Evolutionary conservation across 2,329 filamentous ascomycete species (phyloP).

Genomic region (Capronia coronata): DNA sequence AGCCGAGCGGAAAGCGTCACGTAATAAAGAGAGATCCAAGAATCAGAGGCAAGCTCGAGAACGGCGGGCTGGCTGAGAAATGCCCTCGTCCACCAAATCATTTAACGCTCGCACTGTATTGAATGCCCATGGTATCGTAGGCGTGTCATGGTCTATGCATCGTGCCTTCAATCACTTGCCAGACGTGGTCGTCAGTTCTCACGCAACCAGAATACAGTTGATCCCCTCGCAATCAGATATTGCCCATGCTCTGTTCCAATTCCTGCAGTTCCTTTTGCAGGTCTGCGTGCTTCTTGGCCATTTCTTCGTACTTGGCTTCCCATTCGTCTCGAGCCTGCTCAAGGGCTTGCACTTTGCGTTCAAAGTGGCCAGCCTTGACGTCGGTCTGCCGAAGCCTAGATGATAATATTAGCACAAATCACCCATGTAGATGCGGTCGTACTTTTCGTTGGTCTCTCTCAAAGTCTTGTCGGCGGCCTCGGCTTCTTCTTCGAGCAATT

Average conservation of each 20-base stretch:
- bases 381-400: slow-evolving; percentile 93
- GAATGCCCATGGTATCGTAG: slow-evolving; percentile 26
- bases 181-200: slow-evolving; percentile 27
- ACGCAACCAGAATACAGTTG: slow-evolving; percentile 18
- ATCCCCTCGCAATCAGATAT: slow-evolving; percentile 57
- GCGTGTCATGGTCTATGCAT: slow-evolving; percentile 23
- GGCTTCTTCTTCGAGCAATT: slow-evolving; percentile 95
- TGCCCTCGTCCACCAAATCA: slow-evolving; percentile 15
- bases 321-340: slow-evolving; percentile 87
- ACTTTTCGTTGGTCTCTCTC: slow-evolving; percentile 98
- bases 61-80: slow-evolving; percentile 37
- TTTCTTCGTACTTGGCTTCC: slow-evolving; percentile 98
- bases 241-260: slow-evolving; percentile 85
- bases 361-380: slow-evolving; percentile 97
- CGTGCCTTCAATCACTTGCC: slow-evolving; percentile 10
- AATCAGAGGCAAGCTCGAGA: slow-evolving; percentile 65
- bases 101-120: slow-evolving; percentile 20
- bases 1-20: slow-evolving; percentile 61
- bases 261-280: slow-evolving; percentile 88
- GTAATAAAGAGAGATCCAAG: slow-evolving; percentile 58
- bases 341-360: slow-evolving; percentile 97
- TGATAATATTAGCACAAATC: slow-evolving; percentile 1
- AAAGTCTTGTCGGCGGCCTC: slow-evolving; percentile 94
- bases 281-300: slow-evolving; percentile 77
- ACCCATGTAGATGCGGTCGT: slow-evolving; percentile 40